Evolutionary conservation across 2,329 filamentous ascomycete genomes (phyloP).

Genomic region (Paraconiothyrium sp.): DNA sequence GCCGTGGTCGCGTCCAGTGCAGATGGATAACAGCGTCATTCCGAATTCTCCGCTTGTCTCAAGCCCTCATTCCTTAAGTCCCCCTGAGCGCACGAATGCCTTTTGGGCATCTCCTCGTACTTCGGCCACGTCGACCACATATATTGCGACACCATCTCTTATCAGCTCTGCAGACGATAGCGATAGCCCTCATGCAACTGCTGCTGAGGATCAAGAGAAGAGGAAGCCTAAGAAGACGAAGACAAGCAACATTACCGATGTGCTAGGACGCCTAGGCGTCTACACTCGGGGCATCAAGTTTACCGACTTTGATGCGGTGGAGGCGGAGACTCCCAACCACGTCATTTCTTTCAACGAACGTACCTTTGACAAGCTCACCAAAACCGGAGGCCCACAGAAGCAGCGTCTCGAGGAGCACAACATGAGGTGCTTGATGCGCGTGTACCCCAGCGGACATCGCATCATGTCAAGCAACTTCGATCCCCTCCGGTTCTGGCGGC

Average conservation of each 20-base stretch:
- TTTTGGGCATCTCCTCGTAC: conserved; percentile 62
- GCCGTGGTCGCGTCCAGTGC: conserved; percentile 71
- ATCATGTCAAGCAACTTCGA: conserved; percentile 94
- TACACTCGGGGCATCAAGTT: conserved; percentile 84
- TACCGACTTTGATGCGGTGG: conserved; percentile 77
- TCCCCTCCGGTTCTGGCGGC: conserved; percentile 90
- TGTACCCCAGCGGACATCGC: conserved; percentile 86
- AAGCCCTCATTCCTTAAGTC: conserved; percentile 63
- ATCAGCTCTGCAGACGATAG: conserved; percentile 78
- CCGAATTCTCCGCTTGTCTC: conserved; percentile 60
- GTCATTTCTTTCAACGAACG: conserved; percentile 95
- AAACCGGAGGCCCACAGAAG: conserved; percentile 78
- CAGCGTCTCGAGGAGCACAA: conserved; percentile 87
- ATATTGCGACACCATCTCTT: conserved; percentile 63
- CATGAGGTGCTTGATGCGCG: conserved; percentile 83
- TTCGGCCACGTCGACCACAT: conserved; percentile 65
- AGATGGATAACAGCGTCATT: conserved; percentile 66
- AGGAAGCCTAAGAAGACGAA: conserved; percentile 68
- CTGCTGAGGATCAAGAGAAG: conserved; percentile 67
- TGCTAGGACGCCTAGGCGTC: conserved; percentile 86
- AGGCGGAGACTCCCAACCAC: conserved; percentile 90
- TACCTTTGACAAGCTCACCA: conserved; percentile 83
- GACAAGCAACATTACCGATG: conserved; percentile 84
- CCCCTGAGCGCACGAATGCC: conserved; percentile 57
- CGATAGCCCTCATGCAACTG: conserved; percentile 68